These are phyloP conservation scores for Ensete ventricosum DNA, from an alignment of 176 grass and related monocot species.

Conservation along the genomic window DNA sequence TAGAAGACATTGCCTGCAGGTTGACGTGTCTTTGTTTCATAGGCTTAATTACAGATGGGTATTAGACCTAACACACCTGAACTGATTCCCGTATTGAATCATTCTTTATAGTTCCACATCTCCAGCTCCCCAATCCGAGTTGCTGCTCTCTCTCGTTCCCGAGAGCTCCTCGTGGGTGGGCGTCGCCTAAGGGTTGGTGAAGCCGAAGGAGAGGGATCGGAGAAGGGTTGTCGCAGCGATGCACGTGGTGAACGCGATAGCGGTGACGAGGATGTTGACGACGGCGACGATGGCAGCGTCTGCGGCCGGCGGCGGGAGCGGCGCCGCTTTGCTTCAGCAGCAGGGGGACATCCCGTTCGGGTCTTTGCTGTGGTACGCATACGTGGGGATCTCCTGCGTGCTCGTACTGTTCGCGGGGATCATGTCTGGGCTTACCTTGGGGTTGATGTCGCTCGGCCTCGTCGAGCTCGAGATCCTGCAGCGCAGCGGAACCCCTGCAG, in stretches of 20 bases:
- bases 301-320: constrained; percentile 3
- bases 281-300: constrained; percentile 16
- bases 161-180: not conserved
- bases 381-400: constrained; percentile 72
- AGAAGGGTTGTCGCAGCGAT: constrained; percentile 11
- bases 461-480: constrained; percentile 99
- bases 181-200: not conserved
- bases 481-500: constrained; percentile 68
- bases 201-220: not conserved
- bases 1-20: too few relatives aligned
- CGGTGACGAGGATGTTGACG: constrained; percentile 40
- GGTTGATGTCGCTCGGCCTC: constrained; percentile 95
- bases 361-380: constrained; percentile 50
- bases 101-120: too few relatives aligned
- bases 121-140: not conserved
- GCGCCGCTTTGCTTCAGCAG: constrained; percentile 23
- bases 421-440: constrained; percentile 97
- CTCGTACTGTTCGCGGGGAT: constrained; percentile 97
- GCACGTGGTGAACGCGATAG: constrained; percentile 23
- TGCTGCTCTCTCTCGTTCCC: not conserved
- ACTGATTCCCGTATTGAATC: too few relatives aligned
- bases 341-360: constrained; percentile 73
- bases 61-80: too few relatives aligned
- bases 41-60: too few relatives aligned
- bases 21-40: too few relatives aligned